Percentiles rank a stretch among this genome's conserved stretches.
These are phyloP conservation scores for Fraxinus velutina DNA, from an alignment of 305 asterid species.

Conservation along the genomic window DNA sequence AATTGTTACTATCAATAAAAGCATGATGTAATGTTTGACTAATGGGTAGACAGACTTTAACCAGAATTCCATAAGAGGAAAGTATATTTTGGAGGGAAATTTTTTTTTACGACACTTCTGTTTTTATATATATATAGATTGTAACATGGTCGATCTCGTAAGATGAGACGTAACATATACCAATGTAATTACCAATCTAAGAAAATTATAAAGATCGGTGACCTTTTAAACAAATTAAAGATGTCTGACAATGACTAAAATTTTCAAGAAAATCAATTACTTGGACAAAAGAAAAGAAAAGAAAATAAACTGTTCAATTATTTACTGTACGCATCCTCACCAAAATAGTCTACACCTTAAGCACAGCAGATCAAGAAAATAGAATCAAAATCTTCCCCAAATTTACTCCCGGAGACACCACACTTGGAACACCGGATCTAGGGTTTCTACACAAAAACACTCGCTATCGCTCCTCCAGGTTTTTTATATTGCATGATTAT, in stretches of 20 bases:
- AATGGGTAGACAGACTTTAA: too few species aligned
- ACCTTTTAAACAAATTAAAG: background rate
- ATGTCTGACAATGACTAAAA: too few species aligned
- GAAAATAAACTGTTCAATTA: background rate
- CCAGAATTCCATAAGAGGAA: too few species aligned
- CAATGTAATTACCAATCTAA: background rate
- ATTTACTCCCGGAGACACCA: background rate
- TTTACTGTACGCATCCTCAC: background rate
- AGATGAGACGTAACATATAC: too few species aligned
- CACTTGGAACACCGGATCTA: constrained; percentile 2
- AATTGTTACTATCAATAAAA: too few species aligned
- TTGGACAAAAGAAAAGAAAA: background rate
- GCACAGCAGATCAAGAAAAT: background rate
- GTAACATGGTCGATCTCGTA: too few species aligned
- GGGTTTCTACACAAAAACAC: background rate
- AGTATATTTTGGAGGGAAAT: too few species aligned
- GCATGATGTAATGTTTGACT: too few species aligned
- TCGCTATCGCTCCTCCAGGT: background rate
- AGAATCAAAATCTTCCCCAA: constrained; percentile 1
- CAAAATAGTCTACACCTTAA: background rate
- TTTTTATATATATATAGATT: too few species aligned
- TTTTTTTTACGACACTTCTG: too few species aligned
- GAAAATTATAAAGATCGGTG: background rate
- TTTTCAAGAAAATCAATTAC: background rate
- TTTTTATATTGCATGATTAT: background rate